Base-by-base conservation (phyloP, 2,329 filamentous ascomycete species). In the Elsinoe fawcettii region DNA sequence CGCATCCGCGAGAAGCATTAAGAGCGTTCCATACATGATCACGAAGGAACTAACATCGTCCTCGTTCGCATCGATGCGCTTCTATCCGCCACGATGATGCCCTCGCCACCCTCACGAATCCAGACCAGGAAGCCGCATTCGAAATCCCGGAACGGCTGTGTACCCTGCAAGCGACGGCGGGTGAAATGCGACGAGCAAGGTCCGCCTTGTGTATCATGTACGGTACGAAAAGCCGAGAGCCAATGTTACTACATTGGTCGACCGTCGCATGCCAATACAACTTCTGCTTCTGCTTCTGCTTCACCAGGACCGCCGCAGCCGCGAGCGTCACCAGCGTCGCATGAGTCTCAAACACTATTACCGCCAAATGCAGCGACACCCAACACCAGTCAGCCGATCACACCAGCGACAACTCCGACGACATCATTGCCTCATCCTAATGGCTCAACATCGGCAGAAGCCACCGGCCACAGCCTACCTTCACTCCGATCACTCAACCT, bases 101-200 rank as follows among this genome's bases (percentile, higher is more conserved):
- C 39, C 14, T 20, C 39, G 39, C 39, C 39, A 43, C 39, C 14
- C 11, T 20, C 39, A 16, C 16, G 39, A 20, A 20, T 16, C 16
- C 39, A 43, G 47, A 51, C 25, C 11, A 32, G 47, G 14, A 51
- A 51, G 16, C 47, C 47, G n/a, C 47, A 51, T 34, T 51, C 47
- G 2, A 51, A 51, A 34, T 51, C 47, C 7, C 47, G 47, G 16
- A 51, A 51, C 11, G 47, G 47, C 12, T 51, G 47, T 16, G 47
- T 36, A 6, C 47, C 47, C 16, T 51, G 47, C 25, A 51, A 51
- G 12, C 25, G 30, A 11, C 2, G 47, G 20, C 23, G 47, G n/a
- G 47, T 51, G 11, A 51, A 51, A 36, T 51, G 47, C 20, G 47
- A 51, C 12, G 47, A 51, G 30, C 47, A 51, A 36, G 47, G 47